Percentiles rank a stretch among this genome's conserved stretches.
phyloP scores from a whole-genome alignment of 306 rosid species.

The Trifolium fragiferum region DNA sequence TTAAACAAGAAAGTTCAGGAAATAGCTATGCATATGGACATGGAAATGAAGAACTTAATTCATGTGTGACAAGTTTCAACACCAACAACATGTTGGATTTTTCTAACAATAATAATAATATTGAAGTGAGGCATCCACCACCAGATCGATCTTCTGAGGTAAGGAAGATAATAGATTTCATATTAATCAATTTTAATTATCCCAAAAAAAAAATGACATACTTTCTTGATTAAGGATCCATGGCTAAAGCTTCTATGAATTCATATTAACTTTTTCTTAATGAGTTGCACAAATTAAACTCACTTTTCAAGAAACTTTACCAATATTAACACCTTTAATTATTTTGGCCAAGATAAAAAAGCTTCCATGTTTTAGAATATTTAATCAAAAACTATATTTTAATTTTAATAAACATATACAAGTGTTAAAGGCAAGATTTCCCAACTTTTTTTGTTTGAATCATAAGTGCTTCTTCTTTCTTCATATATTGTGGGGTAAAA shows the following conservation, averaged over 20 bases:
- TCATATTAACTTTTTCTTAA: not conserved
- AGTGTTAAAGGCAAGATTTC: not conserved
- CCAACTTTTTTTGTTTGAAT: conserved; percentile 25
- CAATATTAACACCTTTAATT: conserved; percentile 33
- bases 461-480: conserved; percentile 14
- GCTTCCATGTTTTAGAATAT: conserved; percentile 38
- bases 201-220: not conserved
- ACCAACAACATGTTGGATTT: conserved; percentile 81
- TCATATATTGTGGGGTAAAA: conserved; percentile 8
- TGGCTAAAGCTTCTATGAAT: conserved; percentile 10
- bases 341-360: conserved; percentile 39
- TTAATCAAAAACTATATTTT: conserved; percentile 30
- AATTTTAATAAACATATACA: not conserved
- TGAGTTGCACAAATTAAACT: conserved; percentile 30
- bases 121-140: conserved; percentile 56
- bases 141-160: conserved; percentile 90
- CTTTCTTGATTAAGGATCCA: conserved; percentile 4
- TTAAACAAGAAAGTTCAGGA: conserved; percentile 68
- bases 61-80: conserved; percentile 78
- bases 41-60: conserved; percentile 61
- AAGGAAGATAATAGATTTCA: conserved; percentile 22
- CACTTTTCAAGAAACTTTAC: conserved; percentile 49
- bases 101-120: conserved; percentile 49
- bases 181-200: not conserved
- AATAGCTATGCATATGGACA: conserved; percentile 63